Conservation (phyloP, 352 stramenopile species). For the Detonula confervacea region DNA sequence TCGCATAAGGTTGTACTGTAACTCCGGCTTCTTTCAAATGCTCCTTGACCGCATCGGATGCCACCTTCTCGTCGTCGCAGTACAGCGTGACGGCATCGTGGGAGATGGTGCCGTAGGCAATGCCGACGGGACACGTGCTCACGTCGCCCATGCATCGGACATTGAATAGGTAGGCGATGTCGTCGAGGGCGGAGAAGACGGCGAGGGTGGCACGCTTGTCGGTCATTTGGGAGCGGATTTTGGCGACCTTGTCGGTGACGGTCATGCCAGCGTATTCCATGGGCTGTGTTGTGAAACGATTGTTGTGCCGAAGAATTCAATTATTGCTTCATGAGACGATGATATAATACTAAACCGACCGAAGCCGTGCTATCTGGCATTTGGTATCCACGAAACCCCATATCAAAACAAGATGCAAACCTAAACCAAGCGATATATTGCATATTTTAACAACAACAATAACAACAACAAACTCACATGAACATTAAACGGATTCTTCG, state of each 20-base stretch:
- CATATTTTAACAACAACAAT: background rate
- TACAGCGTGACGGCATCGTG: conserved; percentile 91
- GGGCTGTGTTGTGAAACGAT: conserved; percentile 81
- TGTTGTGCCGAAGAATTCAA: too few relatives aligned
- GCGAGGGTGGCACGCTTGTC: conserved; percentile 91
- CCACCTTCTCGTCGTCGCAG: conserved; percentile 86
- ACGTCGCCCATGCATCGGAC: conserved; percentile 95
- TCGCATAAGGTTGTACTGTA: conserved; percentile 76
- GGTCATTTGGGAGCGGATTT: conserved; percentile 88
- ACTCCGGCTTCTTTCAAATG: conserved; percentile 74
- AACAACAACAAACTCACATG: conserved; percentile 19
- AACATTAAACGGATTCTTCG: conserved; percentile 90
- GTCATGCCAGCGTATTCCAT: conserved; percentile 92
- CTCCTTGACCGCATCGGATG: conserved; percentile 61
- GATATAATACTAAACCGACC: too few relatives aligned
- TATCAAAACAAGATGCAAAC: too few relatives aligned
- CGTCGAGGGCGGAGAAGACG: conserved; percentile 95
- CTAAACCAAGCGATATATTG: too few relatives aligned
- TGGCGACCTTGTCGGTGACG: conserved; percentile 90
- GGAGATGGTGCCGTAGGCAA: conserved; percentile 94
- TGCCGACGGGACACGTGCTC: conserved; percentile 97
- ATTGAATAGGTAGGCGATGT: conserved; percentile 97
- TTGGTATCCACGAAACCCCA: too few relatives aligned
- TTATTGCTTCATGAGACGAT: too few relatives aligned
- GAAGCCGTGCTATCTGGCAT: too few relatives aligned